phyloP scores from a whole-genome alignment of 139 green algal species.

The Chlamydomonas schloesseri region DNA sequence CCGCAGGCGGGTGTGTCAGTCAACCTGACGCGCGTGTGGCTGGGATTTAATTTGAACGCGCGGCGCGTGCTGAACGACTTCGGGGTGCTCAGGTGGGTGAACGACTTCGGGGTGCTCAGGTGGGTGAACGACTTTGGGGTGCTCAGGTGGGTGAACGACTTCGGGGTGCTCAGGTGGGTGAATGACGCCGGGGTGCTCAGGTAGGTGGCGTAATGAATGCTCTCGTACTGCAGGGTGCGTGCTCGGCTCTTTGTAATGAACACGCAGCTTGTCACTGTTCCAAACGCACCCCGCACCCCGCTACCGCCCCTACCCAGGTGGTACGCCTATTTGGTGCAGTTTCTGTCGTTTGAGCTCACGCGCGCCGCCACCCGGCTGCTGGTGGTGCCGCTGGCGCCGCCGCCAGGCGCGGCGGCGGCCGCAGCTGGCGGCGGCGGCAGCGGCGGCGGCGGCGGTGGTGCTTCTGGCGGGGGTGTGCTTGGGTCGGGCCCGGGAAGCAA shows the following conservation, averaged over 20 bases:
- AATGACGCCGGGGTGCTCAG: slow-evolving; percentile 43
- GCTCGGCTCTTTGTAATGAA: too few species aligned
- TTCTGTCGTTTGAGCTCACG: slow-evolving; percentile 14
- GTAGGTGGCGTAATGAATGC: too few species aligned
- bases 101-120: too few species aligned
- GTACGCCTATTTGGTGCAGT: slow-evolving; percentile 42
- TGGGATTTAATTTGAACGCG: slow-evolving; percentile 44
- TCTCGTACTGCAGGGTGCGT: too few species aligned
- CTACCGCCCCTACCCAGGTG: not conserved
- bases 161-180: not conserved
- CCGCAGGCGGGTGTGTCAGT: slow-evolving; percentile 15
- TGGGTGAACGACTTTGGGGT: slow-evolving; percentile 51
- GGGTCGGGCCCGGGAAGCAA: not conserved
- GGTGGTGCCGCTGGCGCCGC: not conserved
- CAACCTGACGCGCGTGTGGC: slow-evolving; percentile 46
- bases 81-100: slow-evolving; percentile 31
- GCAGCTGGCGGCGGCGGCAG: not conserved
- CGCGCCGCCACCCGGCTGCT: not conserved
- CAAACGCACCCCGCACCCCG: not conserved
- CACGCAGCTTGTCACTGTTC: too few species aligned
- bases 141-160: slow-evolving; percentile 29
- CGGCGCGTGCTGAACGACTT: slow-evolving; percentile 41
- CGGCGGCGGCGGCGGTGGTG: not conserved
- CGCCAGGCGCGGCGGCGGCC: not conserved
- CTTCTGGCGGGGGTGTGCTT: not conserved